Percentiles rank a stretch among this genome's conserved stretches.
These are phyloP conservation scores for Fraxinus angustifolia DNA, from an alignment of 305 asterid species.

Conservation along the genomic window DNA sequence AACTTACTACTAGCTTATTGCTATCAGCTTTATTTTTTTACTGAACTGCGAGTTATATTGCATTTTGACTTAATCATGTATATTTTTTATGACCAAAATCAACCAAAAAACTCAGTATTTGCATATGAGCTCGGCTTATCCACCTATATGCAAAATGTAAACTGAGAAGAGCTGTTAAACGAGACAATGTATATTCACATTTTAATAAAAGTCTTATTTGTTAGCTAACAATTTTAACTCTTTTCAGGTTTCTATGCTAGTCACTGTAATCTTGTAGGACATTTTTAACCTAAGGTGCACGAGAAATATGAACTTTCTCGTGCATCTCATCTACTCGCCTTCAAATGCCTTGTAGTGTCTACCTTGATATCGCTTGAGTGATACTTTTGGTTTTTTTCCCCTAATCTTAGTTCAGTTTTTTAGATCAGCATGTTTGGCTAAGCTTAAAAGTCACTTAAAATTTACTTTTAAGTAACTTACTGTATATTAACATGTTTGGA, in stretches of 20 bases:
- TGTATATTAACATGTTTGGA: background rate
- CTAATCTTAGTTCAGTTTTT: background rate
- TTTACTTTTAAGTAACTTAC: background rate
- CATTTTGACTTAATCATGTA: background rate
- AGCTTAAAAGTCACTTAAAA: background rate
- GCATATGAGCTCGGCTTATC: background rate
- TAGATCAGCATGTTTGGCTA: background rate
- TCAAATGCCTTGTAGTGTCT: background rate
- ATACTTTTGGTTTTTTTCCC: background rate
- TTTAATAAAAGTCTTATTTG: background rate
- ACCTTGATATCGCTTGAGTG: background rate
- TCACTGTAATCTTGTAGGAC: background rate
- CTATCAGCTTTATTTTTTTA: background rate
- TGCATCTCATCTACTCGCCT: background rate
- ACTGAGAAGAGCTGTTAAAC: background rate
- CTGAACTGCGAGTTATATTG: background rate
- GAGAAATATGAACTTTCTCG: background rate
- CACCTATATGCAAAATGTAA: background rate
- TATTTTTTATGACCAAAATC: background rate
- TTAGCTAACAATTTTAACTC: background rate
- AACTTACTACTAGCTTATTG: background rate
- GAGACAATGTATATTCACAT: background rate
- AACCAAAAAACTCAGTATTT: background rate
- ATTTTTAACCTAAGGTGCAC: background rate
- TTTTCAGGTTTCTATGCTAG: background rate